A percentile compares a stretch with the other conserved stretches of the same genome.
These are phyloP conservation scores for Penicillium nordicum DNA, from an alignment of 2,329 filamentous ascomycete species.

Conservation along the genomic window DNA sequence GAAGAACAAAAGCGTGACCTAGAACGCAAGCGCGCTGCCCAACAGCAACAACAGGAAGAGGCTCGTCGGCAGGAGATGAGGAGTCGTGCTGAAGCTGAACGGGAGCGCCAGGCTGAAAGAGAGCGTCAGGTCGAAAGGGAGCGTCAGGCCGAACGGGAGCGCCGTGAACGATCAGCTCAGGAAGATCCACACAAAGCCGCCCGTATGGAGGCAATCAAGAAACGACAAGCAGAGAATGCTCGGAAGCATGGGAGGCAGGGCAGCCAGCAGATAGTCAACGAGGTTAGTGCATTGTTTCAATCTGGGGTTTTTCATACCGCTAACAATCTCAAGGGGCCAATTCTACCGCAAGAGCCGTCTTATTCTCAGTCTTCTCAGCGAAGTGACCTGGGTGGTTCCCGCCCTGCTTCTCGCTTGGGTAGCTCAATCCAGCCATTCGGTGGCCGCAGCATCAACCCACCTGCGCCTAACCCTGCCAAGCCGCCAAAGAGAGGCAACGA, in stretches of 20 bases:
- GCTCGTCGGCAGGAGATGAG: constrained; percentile 60
- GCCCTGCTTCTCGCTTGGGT: constrained; percentile 50
- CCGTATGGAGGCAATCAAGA: constrained; percentile 59
- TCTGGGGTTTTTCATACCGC: background rate
- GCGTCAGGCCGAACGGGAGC: constrained; percentile 40
- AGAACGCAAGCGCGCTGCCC: constrained; percentile 69
- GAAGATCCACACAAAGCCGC: constrained; percentile 65
- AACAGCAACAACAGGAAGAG: constrained; percentile 53
- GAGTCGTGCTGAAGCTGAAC: constrained; percentile 56
- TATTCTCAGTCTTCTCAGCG: constrained; percentile 35
- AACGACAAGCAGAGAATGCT: constrained; percentile 48
- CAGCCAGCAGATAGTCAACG: constrained; percentile 37
- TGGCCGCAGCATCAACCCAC: constrained; percentile 57
- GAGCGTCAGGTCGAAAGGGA: constrained; percentile 7
- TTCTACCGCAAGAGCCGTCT: constrained; percentile 31
- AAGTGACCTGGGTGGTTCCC: constrained; percentile 48
- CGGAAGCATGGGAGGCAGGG: constrained; percentile 47
- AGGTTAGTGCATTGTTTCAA: constrained; percentile 31
- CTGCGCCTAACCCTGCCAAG: constrained; percentile 66
- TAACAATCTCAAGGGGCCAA: constrained; percentile 20
- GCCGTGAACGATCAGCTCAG: constrained; percentile 45
- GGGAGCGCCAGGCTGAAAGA: constrained; percentile 44
- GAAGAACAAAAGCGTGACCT: constrained; percentile 77
- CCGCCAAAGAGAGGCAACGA: constrained; percentile 69
- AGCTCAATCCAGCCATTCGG: constrained; percentile 52